Conservation (phyloP, 257 asterid species). For the Plectranthus barbatus region DNA sequence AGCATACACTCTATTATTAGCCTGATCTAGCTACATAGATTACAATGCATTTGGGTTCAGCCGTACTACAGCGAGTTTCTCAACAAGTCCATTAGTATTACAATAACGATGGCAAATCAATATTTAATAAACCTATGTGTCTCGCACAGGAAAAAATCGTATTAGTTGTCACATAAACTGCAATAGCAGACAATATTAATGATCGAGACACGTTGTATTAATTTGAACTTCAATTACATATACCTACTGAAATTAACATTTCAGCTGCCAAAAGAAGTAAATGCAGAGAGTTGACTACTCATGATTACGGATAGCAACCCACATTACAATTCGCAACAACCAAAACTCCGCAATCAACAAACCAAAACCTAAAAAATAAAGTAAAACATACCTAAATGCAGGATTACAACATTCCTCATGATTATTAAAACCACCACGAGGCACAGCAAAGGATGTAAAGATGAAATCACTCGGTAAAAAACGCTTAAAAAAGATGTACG, state of each 20-base stretch:
- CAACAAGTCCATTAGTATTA: no score
- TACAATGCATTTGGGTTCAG: background rate
- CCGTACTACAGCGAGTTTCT: background rate
- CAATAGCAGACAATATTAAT: background rate
- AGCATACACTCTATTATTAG: background rate
- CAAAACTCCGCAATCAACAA: background rate
- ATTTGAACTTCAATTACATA: constrained; percentile 11
- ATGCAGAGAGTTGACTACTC: background rate
- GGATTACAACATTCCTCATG: background rate
- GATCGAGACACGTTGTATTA: background rate
- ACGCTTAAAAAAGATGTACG: background rate
- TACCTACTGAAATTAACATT: background rate
- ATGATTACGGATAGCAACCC: background rate
- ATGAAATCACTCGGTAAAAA: background rate
- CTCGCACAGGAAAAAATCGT: background rate
- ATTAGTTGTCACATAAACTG: background rate
- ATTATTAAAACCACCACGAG: constrained; percentile 3
- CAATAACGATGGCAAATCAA: background rate
- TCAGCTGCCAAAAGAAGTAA: constrained; percentile 8
- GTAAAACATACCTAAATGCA: background rate
- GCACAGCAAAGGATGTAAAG: background rate
- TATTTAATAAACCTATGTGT: background rate
- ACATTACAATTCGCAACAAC: background rate
- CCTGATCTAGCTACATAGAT: background rate
- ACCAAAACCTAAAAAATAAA: background rate